A percentile compares a stretch with the other conserved stretches of the same genome.
phyloP scores from a whole-genome alignment of 371 early-diverging fungal genomes.

The Syncephalastrum racemosum region DNA sequence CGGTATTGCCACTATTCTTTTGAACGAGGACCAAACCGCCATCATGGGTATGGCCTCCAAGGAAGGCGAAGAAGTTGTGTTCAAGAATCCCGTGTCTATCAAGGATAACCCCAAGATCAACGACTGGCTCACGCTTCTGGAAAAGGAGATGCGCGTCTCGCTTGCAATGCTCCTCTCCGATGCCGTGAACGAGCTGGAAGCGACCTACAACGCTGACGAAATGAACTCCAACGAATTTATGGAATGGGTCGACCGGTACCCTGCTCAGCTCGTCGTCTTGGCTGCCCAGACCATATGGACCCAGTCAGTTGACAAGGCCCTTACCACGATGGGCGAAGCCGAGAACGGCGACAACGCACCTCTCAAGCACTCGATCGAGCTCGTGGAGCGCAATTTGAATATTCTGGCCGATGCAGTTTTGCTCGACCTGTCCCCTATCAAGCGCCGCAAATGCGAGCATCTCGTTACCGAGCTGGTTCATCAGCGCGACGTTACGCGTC shows the following conservation, averaged over 20 bases:
- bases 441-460: constrained; percentile 95
- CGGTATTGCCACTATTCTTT: constrained; percentile 84
- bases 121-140: constrained; percentile 95
- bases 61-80: constrained; percentile 89
- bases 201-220: constrained; percentile 65
- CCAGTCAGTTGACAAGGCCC: constrained; percentile 76
- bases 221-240: constrained; percentile 65
- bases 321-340: constrained; percentile 48
- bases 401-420: constrained; percentile 93
- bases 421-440: constrained; percentile 77
- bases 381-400: constrained; percentile 77
- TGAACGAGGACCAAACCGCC: constrained; percentile 71
- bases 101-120: constrained; percentile 89
- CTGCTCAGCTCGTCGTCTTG: constrained; percentile 93
- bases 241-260: constrained; percentile 88
- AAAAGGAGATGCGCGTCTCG: constrained; percentile 89
- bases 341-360: constrained; percentile 35
- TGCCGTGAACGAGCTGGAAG: constrained; percentile 66
- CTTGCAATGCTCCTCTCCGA: constrained; percentile 78
- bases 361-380: constrained; percentile 57
- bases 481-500: constrained; percentile 92
- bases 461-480: constrained; percentile 98
- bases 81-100: constrained; percentile 80
- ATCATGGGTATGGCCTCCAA: constrained; percentile 88
- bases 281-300: constrained; percentile 94